Evolutionary conservation across 345 rosid genomes (phyloP).

Genomic region (Euclidium syriacum): DNA sequence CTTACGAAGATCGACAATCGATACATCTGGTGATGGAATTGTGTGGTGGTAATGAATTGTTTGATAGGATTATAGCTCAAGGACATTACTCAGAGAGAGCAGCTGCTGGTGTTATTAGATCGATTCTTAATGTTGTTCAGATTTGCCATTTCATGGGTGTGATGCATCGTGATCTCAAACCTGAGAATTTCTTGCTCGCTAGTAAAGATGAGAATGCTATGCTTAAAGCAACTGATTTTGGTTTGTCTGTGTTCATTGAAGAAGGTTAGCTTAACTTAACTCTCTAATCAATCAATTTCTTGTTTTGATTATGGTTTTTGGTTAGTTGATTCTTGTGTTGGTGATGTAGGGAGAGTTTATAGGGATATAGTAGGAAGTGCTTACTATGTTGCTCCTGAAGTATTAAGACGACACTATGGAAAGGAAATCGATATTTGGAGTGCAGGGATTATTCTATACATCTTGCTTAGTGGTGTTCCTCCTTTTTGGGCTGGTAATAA

Average conservation of each 20-base stretch:
- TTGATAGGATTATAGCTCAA: slow-evolving; percentile 70
- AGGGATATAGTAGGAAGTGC: slow-evolving; percentile 85
- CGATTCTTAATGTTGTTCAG: slow-evolving; percentile 64
- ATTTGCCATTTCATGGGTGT: slow-evolving; percentile 89
- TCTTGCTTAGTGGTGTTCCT: slow-evolving; percentile 82
- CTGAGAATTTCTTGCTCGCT: slow-evolving; percentile 76
- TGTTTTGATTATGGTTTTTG: neutral
- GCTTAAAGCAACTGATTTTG: slow-evolving; percentile 81
- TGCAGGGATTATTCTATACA: slow-evolving; percentile 80
- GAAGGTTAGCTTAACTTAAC: slow-evolving; percentile 76
- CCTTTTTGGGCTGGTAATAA: slow-evolving; percentile 94
- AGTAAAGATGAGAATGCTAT: slow-evolving; percentile 51
- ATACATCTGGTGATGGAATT: slow-evolving; percentile 86
- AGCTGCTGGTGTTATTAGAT: slow-evolving; percentile 53
- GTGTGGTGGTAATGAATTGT: slow-evolving; percentile 84
- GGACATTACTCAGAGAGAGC: slow-evolving; percentile 77
- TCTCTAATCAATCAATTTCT: neutral
- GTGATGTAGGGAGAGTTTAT: slow-evolving; percentile 52
- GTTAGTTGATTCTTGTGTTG: slow-evolving; percentile 11
- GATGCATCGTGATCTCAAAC: slow-evolving; percentile 83
- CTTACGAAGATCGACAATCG: slow-evolving; percentile 63
- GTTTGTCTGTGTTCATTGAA: slow-evolving; percentile 73
- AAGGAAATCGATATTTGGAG: slow-evolving; percentile 91
- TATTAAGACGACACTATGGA: slow-evolving; percentile 69
- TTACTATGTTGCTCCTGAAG: slow-evolving; percentile 95